Evolutionary conservation across 1,284 basidiomycete genomes (phyloP), one percentile per base, ranked within the genome.

Genomic region (Rhodotorula sp.): DNA sequence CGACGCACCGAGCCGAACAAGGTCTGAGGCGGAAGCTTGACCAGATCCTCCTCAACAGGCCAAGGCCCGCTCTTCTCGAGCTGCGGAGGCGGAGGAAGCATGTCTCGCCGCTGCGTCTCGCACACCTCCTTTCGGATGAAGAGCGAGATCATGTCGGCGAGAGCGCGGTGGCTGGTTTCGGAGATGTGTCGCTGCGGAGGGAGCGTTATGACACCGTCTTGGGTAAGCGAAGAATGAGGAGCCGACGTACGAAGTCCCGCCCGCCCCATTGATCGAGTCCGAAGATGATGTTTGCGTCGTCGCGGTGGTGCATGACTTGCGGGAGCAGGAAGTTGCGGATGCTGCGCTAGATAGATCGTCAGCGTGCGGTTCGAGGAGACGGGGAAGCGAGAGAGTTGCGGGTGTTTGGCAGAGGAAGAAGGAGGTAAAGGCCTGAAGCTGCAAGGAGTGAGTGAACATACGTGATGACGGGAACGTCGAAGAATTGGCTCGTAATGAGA

Each of bases 111-210:
- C 30, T 63, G 46, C 9, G 62, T 34, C 40, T 74, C 72, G 54
- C 72, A 74, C 4, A 60, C 64, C 50, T 71, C 64, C 48, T 67
- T 63, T 13, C 65, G 64, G 22, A 69, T n/a, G 55, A 64, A 74
- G 16, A 74, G 63, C 30, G 70, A 44, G 4, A 74, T 53, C 72
- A 74, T 71, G 55, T 74, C 72, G 26, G 59, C 72, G 9, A 69
- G 28, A 0, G 60, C 65, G 9, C 40, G n/a, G 46, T 74, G 72
- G 4, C 55, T 40, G 18, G 57, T 3, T 7, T 51, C 28, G 0
- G 59, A 56, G n/a, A 74, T 74, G 60, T 74, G 72, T 3, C 72
- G 64, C 67, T 71, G 64, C 20, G 15, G 5, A 6, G 1, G 4
- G 24, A 9, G 46, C 20, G 24, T 61, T 13, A 61, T 20, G 18